Evolutionary conservation across 352 stramenopile species (phyloP), one percentile per base, ranked within the genome.

Genomic region (Phytophthora citricola): DNA sequence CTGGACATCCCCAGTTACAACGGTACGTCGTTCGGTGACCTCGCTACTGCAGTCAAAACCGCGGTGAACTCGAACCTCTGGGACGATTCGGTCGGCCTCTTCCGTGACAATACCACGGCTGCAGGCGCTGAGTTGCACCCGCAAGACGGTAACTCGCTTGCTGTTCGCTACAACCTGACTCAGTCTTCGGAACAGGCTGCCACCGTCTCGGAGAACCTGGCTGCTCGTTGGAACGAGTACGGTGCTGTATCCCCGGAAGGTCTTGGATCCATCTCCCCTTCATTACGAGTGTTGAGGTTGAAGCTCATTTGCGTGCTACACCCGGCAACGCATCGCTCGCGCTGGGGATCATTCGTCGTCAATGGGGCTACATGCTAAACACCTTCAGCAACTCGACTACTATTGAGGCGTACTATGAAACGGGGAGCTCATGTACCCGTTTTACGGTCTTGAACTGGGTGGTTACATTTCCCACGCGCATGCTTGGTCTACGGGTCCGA

Each of bases 281-380:
- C 59, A 68, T 80, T 24, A 75, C 68, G 1, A 66, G 68, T n/a
- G 11, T 67, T 1, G 72, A 80, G 39, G 24, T 80, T 5, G 72
- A 80, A 44, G 9, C 15, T 15, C 5, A 46, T 1, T 15, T 47
- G 10, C 32, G 29, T 29, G 46, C 11, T 8, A 14, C 27, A 1
- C 29, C 4, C 8, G 29, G 66, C 17, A 63, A 80, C 36, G 58
- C 68, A 0, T 66, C 68, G 6, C 44, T 60, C 3, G 72, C 72
- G 20, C 31, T 78, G 3, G 64, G 69, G 36, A 74, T 80, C 47
- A 66, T 75, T 4, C 69, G 72, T 43, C 69, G 55, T 14, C 69
- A 78, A 38, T 80, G 72, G 72, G 56, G 69, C 6, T 80, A 80
- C 63, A 80, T 80, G 72, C 56, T 80, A 17, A 24, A 66, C 47